Conservation (phyloP, 2,329 filamentous ascomycete genomes). For the Aureobasidium mangrovei region DNA sequence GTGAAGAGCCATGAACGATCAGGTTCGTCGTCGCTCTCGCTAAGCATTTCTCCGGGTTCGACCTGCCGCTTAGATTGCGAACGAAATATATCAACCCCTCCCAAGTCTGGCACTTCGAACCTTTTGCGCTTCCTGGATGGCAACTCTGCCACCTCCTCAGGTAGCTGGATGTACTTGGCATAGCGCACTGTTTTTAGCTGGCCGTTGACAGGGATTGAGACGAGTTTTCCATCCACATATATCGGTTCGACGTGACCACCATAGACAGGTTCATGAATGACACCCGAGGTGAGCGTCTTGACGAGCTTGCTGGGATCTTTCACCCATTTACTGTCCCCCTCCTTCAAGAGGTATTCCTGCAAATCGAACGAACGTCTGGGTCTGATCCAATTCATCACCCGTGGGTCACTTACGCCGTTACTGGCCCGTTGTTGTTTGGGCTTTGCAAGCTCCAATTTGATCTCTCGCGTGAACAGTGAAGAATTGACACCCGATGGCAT, state of each 20-base stretch:
- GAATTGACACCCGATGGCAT: slow-evolving; percentile 1
- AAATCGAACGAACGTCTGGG: slow-evolving; percentile 30
- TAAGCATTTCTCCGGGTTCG: slow-evolving; percentile 30
- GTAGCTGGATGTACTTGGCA: not conserved
- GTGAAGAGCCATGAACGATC: slow-evolving; percentile 31
- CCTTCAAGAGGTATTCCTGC: slow-evolving; percentile 26
- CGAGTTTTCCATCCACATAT: not conserved
- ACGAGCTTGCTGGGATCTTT: not conserved
- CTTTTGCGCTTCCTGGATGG: slow-evolving; percentile 20
- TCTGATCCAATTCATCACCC: slow-evolving; percentile 26
- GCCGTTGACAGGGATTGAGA: not conserved
- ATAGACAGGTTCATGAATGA: not conserved
- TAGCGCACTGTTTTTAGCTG: not conserved
- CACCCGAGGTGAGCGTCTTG: not conserved
- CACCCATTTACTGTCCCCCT: slow-evolving; percentile 21
- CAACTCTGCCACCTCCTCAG: slow-evolving; percentile 20
- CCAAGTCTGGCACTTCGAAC: slow-evolving; percentile 30
- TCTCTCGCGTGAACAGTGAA: slow-evolving; percentile 1
- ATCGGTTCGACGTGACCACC: not conserved
- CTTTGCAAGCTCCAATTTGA: slow-evolving; percentile 15
- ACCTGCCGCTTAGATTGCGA: slow-evolving; percentile 32
- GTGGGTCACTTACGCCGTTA: slow-evolving; percentile 21
- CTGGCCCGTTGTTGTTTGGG: slow-evolving; percentile 21
- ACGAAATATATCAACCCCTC: slow-evolving; percentile 33
- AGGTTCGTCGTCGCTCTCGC: slow-evolving; percentile 37